Base-by-base conservation (phyloP, 345 rosid species). In the Boechera stricta region DNA sequence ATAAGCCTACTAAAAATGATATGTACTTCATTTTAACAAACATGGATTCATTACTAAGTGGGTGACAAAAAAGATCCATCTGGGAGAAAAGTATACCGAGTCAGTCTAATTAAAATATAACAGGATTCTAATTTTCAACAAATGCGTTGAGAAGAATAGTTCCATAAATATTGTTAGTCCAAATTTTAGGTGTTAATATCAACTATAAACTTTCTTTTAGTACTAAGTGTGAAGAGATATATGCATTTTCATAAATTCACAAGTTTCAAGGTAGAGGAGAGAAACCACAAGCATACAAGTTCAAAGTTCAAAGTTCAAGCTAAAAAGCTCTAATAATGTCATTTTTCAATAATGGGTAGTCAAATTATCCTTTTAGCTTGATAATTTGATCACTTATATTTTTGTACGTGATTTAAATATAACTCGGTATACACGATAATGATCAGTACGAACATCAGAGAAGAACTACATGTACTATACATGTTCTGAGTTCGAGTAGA, bases 161-260 rank as follows among this genome's bases (percentile, higher is more conserved):
- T 47, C 36, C 57, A 10, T 66, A 59, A 67, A 58, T 58, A 58
- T 49, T 67, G 39, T 29, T 59, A 68, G 69, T 68, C 74, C 54
- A 41, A 41, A 29, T 29, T 53, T 42, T 76, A 76, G 80, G 75
- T 62, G 48, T 69, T 49, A 69, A 41, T 53, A 62, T 76, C 74
- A 68, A 68, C 74, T 31, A 39, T 13, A 61, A 48, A 52, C 36
- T 32, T 32, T 61, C 47, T 11, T 52, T 33, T 38, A 45, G 62
- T 59, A 49, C 15, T 29, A 67, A 59, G 60, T 48, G n/a, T 39
- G 35, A 58, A 75, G 21, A 66, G 10, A 45, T 47, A 45, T 47
- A 63, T 12, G 12, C 55, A 41, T 53, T 39, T 53, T 31, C 2
- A 48, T 75, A 65, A 33, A 57, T 7, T 28, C 32, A 28, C 4